Percentiles rank a stretch among this genome's conserved stretches.
phyloP scores from a whole-genome alignment of 2,329 filamentous ascomycete genomes.

The Fusarium coicis region DNA sequence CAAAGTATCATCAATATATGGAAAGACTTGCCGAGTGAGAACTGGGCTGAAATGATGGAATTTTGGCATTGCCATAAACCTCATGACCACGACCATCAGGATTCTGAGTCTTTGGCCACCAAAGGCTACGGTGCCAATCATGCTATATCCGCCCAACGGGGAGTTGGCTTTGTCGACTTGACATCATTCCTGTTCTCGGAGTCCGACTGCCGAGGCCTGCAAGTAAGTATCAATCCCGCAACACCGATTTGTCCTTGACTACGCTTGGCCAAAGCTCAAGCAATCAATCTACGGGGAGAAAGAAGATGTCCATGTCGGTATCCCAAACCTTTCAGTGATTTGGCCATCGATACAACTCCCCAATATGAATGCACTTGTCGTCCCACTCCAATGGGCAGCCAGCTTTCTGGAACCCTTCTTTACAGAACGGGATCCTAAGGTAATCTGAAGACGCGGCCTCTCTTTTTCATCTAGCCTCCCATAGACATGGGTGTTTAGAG shows the following conservation, averaged over 20 bases:
- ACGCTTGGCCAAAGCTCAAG: conserved; percentile 2
- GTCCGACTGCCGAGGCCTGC: conserved; percentile 67
- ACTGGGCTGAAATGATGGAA: conserved; percentile 99
- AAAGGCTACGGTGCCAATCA: conserved; percentile 89
- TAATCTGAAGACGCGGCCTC: conserved; percentile 49
- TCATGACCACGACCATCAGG: conserved; percentile 61
- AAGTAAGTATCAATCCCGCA: conserved; percentile 49
- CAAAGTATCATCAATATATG: conserved; percentile 64
- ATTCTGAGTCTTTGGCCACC: conserved; percentile 61
- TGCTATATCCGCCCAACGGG: conserved; percentile 71
- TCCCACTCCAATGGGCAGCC: conserved; percentile 39
- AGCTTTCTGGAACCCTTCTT: conserved; percentile 52
- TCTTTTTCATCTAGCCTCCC: conserved; percentile 59
- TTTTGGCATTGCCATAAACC: conserved; percentile 99
- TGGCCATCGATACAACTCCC: conserved; percentile 77
- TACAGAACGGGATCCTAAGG: conserved; percentile 54
- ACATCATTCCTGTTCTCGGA: conserved; percentile 78
- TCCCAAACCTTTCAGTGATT: conserved; percentile 59
- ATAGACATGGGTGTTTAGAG: conserved; percentile 59
- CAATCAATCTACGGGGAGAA: conserved; percentile 50
- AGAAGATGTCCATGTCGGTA: conserved; percentile 72
- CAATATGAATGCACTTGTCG: conserved; percentile 60
- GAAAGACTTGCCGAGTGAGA: conserved; percentile 95
- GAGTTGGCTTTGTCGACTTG: conserved; percentile 83
- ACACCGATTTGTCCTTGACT: conserved; percentile 16